Conservation (phyloP, 2,329 filamentous ascomycete species). For the Dothidotthia symphoricarpi region DNA sequence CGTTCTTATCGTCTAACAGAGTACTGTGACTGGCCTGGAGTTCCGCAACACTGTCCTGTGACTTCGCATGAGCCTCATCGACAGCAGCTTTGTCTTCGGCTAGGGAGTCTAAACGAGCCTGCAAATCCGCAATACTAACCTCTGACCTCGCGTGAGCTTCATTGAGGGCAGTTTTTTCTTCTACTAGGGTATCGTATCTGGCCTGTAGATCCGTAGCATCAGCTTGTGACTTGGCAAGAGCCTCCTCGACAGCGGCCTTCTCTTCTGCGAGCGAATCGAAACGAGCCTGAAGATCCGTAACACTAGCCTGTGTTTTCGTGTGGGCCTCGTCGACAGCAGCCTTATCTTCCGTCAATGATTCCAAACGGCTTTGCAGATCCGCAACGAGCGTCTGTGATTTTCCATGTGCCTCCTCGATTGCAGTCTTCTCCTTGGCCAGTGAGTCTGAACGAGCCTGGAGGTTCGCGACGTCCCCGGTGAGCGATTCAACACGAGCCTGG, state of each 20-base stretch:
- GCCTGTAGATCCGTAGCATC: slow-evolving; percentile 33
- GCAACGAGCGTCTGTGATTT: slow-evolving; percentile 25
- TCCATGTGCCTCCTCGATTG: slow-evolving; percentile 19
- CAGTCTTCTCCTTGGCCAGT: slow-evolving; percentile 19
- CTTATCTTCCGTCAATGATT: slow-evolving; percentile 32
- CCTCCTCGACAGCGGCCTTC: slow-evolving; percentile 20
- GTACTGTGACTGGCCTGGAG: slow-evolving; percentile 32
- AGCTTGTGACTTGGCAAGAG: slow-evolving; percentile 20
- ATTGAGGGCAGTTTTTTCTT: slow-evolving; percentile 27
- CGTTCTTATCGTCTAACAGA: slow-evolving; percentile 30
- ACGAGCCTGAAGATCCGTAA: slow-evolving; percentile 20
- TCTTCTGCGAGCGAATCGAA: slow-evolving; percentile 18
- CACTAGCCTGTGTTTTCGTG: slow-evolving; percentile 11
- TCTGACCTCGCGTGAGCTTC: slow-evolving; percentile 15
- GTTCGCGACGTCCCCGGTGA: slow-evolving; percentile 12
- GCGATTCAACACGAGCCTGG: slow-evolving; percentile 20
- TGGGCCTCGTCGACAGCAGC: slow-evolving; percentile 18
- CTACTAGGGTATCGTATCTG: slow-evolving; percentile 27
- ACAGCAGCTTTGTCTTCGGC: slow-evolving; percentile 17
- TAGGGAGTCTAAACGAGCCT: slow-evolving; percentile 19
- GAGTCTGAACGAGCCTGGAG: slow-evolving; percentile 14
- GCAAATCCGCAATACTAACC: slow-evolving; percentile 18
- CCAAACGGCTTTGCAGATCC: slow-evolving; percentile 34
- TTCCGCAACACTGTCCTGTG: slow-evolving; percentile 28
- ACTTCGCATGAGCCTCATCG: slow-evolving; percentile 18